Evolutionary conservation across 78 protist genomes (phyloP), one percentile per base, ranked within the genome.

Genomic region (Protostelium mycophagum): DNA sequence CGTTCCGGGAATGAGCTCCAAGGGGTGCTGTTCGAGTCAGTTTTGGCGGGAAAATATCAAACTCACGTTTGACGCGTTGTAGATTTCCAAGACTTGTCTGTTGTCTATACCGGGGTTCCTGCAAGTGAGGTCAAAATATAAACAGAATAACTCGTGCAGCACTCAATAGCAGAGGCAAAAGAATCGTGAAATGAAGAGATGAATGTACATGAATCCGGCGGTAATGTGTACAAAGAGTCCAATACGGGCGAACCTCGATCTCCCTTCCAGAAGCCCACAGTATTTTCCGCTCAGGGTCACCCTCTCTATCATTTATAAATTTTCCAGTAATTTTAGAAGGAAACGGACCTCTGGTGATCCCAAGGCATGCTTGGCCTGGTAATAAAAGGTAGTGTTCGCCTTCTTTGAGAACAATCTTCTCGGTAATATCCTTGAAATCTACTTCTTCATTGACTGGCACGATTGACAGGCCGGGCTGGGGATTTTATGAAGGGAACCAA

Each of bases 61-160:
- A 0, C 88, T 34, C 88, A 94, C 96, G 90, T 89, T 94, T 39
- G 96, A 91, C 1, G 96, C 94, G 85, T 96, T 96, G 84, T 89
- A 96, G 38, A 96, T 96, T 38, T 96, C 98, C 9, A 96, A 85
- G n/a, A 96, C 98, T 36, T 95, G 97, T 39, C 88, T 37, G 85
- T 93, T 95, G 73, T 93, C 36, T 31, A 96, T 94, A 35, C 96
- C 96, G 36, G 98, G 98, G 25, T 95, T 83, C 73, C 73, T 51
- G 73, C 73, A 16, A 51, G 73, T 25, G 5, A 16, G 31, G 5
- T 51, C 16, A 51, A 16, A 51, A 5, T 5, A 51, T 51, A n/a
- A n/a, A n/a, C n/a, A n/a, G n/a, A n/a, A n/a, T n/a, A n/a, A n/a
- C n/a, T n/a, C n/a, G n/a, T n/a, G n/a, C n/a, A n/a, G n/a, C n/a